Conservation (phyloP, 1,139 yeast genomes). For the Meyerozyma sp. region DNA sequence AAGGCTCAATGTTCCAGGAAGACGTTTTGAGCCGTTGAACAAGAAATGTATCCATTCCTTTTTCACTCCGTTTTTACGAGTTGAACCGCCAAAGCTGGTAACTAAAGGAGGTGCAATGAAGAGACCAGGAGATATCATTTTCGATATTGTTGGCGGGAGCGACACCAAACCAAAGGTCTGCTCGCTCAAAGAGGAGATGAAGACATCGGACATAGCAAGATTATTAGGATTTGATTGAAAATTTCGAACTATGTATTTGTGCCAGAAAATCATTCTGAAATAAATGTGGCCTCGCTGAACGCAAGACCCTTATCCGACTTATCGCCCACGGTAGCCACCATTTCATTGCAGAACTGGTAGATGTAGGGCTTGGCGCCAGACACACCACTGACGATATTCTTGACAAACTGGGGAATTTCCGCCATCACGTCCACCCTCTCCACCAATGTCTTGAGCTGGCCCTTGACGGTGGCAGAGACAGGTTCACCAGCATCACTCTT, state of each 20-base stretch:
- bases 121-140: background rate
- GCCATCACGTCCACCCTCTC: constrained; percentile 98
- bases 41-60: background rate
- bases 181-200: background rate
- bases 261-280: constrained; percentile 30
- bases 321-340: constrained; percentile 32
- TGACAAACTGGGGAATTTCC: constrained; percentile 91
- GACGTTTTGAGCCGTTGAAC: background rate
- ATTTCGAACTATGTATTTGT: background rate
- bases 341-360: constrained; percentile 75
- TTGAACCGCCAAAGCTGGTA: background rate
- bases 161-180: background rate
- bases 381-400: constrained; percentile 87
- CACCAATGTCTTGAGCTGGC: constrained; percentile 53
- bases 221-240: background rate
- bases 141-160: background rate
- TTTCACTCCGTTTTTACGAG: background rate
- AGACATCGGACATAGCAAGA: background rate
- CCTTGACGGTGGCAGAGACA: constrained; percentile 41
- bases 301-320: constrained; percentile 60
- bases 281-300: constrained; percentile 81
- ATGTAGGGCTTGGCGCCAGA: constrained; percentile 95
- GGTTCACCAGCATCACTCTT: constrained; percentile 22
- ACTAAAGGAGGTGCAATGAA: background rate
- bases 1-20: background rate